Percentiles rank a stretch among this genome's conserved stretches.
Evolutionary conservation across 768 basidiomycete species (phyloP).

Genomic region (Suillus cothurnatus): DNA sequence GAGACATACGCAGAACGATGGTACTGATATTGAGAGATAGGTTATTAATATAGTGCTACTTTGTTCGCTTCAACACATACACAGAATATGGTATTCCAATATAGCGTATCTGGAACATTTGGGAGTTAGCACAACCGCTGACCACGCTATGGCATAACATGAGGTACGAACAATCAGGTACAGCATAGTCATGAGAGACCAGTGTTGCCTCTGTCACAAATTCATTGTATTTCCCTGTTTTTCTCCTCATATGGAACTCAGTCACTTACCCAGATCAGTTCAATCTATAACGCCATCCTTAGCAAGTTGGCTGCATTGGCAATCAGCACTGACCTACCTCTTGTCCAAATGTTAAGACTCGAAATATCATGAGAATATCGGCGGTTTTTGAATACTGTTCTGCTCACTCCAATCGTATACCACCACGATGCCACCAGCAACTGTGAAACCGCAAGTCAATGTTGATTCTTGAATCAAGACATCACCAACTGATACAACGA

Average conservation of each 20-base stretch:
- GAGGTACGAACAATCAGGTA: not conserved
- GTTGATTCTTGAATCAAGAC: too few relatives aligned
- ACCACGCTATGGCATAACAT: not conserved
- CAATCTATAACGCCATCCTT: not conserved
- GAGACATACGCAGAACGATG: not conserved
- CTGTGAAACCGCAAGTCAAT: too few relatives aligned
- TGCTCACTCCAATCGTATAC: too few relatives aligned
- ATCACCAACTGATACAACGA: too few relatives aligned
- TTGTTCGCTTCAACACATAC: not conserved
- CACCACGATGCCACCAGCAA: too few relatives aligned
- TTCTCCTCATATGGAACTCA: not conserved
- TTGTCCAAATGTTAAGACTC: not conserved
- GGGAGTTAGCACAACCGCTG: not conserved
- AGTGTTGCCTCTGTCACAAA: not conserved
- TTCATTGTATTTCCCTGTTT: not conserved
- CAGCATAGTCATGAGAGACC: not conserved
- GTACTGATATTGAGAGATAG: not conserved
- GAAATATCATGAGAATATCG: not conserved
- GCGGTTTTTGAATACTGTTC: too few relatives aligned
- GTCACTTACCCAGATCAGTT: not conserved
- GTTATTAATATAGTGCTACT: not conserved
- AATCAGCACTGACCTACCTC: not conserved
- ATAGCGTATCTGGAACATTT: not conserved
- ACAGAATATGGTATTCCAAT: not conserved
- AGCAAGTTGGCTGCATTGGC: not conserved